Evolutionary conservation across 1,284 basidiomycete genomes (phyloP).

Genomic region (Tilletia indica): DNA sequence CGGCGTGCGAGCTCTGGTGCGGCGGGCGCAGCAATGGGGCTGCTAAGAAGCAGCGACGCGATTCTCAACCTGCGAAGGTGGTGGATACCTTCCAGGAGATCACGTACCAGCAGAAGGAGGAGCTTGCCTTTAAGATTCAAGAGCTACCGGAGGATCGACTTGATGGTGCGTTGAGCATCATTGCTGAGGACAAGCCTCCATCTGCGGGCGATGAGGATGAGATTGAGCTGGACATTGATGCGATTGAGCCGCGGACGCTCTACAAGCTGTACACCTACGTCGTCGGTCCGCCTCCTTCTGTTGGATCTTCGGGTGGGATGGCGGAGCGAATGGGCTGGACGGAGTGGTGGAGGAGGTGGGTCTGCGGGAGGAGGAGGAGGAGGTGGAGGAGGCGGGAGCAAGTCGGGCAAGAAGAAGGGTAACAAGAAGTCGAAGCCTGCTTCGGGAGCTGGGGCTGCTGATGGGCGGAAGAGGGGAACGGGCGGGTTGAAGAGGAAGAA

Average conservation of each 20-base stretch:
- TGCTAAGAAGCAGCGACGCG: conserved; percentile 21
- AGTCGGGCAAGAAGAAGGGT: conserved; percentile 33
- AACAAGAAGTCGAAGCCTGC: conserved; percentile 30
- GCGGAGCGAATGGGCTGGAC: not conserved
- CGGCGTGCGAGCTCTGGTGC: not conserved
- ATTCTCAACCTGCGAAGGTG: conserved; percentile 31
- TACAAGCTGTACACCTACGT: conserved; percentile 56
- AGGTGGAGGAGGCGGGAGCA: not conserved
- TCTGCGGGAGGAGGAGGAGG: not conserved
- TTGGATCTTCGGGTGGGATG: too few relatives aligned
- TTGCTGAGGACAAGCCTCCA: conserved; percentile 55
- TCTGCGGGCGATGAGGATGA: conserved; percentile 52
- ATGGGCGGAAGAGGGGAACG: conserved; percentile 52
- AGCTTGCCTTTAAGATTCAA: conserved; percentile 54
- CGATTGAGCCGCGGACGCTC: conserved; percentile 50
- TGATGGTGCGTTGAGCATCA: conserved; percentile 54
- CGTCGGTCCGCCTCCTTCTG: conserved; percentile 35
- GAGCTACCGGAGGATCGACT: conserved; percentile 53
- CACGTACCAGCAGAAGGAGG: conserved; percentile 55
- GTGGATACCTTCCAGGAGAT: conserved; percentile 51
- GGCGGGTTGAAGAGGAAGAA: conserved; percentile 55
- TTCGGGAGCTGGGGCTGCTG: conserved; percentile 24
- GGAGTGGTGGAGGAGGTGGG: not conserved
- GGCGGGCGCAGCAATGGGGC: conserved; percentile 8
- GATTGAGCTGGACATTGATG: conserved; percentile 56